These are phyloP conservation scores for Candida coquimbonensis DNA, from an alignment of 805 yeast genomes.

Conservation along the genomic window DNA sequence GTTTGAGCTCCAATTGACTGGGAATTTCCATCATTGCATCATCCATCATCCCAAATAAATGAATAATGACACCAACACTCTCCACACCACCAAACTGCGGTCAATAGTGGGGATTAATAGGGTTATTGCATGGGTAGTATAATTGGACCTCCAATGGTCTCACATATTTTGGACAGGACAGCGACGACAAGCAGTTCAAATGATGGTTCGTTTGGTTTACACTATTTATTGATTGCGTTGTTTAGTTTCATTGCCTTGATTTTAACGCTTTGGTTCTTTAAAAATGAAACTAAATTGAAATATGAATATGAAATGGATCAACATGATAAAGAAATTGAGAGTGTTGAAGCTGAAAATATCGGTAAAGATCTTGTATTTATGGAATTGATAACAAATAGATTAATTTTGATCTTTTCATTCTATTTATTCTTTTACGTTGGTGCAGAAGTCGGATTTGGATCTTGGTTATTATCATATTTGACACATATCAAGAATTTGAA, in stretches of 20 bases:
- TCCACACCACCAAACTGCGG: no score
- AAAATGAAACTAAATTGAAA: conserved; percentile 33
- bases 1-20: no score
- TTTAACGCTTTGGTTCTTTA: conserved; percentile 36
- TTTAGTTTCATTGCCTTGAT: conserved; percentile 30
- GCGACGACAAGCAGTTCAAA: conserved; percentile 17
- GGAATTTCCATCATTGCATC: no score
- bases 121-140: conserved; percentile 70
- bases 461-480: conserved; percentile 64
- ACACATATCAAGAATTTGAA: conserved; percentile 46
- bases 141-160: conserved; percentile 57
- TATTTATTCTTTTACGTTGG: conserved; percentile 62
- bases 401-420: conserved; percentile 41
- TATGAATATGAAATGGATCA: conserved; percentile 16
- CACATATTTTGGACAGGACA: conserved; percentile 28
- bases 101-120: conserved; percentile 16
- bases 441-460: conserved; percentile 60
- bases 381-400: conserved; percentile 24
- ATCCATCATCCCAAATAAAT: no score
- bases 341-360: conserved; percentile 15
- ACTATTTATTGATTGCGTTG: conserved; percentile 25
- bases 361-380: conserved; percentile 1
- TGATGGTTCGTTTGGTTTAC: conserved; percentile 15
- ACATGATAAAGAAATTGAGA: background rate
- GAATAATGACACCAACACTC: no score